Base-by-base conservation (phyloP, 345 rosid species). In the Angophora floribunda region DNA sequence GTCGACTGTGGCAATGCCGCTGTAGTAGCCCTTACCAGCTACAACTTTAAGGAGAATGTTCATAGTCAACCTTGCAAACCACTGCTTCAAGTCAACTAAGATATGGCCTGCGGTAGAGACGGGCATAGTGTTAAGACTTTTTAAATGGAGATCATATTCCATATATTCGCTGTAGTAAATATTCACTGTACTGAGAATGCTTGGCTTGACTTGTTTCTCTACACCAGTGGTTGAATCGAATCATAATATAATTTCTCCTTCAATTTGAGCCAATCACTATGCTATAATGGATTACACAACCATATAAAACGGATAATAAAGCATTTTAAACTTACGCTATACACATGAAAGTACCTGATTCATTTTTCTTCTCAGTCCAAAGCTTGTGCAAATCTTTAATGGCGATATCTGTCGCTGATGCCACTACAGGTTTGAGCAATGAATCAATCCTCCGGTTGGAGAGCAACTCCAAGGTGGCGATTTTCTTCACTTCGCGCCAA, bases 401-500 rank as follows among this genome's bases (percentile, higher is more conserved):
- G 41, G 75, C 75, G 7, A 63, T 63, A n/a, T 63, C 75, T 2
- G 19, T 63, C 5, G 9, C 36, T 4, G 41, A 63, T 9, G 41
- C 75, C 75, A n/a, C 41, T 13, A 63, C 2, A 7, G 75, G 41
- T 15, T n/a, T 63, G 75, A 63, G 36, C 75, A 63, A 63, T 14
- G 41, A 63, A 36, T 63, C 36, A 7, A 63, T 63, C 41, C 89
- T 52, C 10, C 91, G 84, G 87, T 79, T 86, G 7, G 91, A 91
- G 51, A 93, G 92, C 7, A 92, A 88, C 86, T 90, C 89, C 11
- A 19, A 14, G 16, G 89, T 89, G 22, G 87, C 22, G 30, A 93
- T 85, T 75, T 91, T 92, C 26, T 92, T 88, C 87, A 92, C 87
- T 55, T 92, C 88, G 1, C 94, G 90, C 93, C 92, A 91, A 75